Evolutionary conservation across 768 basidiomycete genomes (phyloP), one percentile per base, ranked within the genome.

Genomic region (Pleurotus giganteus): DNA sequence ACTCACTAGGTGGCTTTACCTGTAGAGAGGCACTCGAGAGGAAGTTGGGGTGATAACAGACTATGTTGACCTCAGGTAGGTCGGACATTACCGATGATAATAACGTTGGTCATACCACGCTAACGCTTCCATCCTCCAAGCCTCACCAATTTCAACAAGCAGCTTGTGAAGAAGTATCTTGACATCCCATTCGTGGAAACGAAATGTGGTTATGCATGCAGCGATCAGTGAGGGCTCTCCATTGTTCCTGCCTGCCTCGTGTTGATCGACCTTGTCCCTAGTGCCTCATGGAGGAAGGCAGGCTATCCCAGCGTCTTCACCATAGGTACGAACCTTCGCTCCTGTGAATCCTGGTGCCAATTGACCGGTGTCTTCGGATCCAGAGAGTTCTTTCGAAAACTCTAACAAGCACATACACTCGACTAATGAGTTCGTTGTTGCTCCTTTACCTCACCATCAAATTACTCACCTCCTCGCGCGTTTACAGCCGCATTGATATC

Each of bases 201-300:
- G 54, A 78, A 88, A 75, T 96, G 94, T 73, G 92, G 90, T 31
- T 96, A 97, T 65, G 93, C 92, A 50, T 97, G 94, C 77, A 91
- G 89, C 61, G 94, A 96, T 70, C 93, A 95, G 89, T 92, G 72
- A 66, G 77, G 21, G 41, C 57, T 58, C 34, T 47, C 61, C 60
- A 60, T 63, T 59, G 64, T 68, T 65, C 60, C 62, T 60, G 62
- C 66, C 54, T 58, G 61, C 59, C 61, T 62, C 58, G 64, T 65
- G 60, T 66, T 71, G 57, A 67, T 60, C 24, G 57, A 65, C 58
- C 55, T 58, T 46, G 7, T 42, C 44, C 32, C 12, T 63, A 75
- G 78, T 64, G 91, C 91, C 62, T 90, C 90, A 28, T 94, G 91
- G 91, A 71, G 70, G 53, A 90, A 88, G 74, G 91, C 88, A 47